Percentiles rank a stretch among this genome's conserved stretches.
Evolutionary conservation across 345 rosid genomes (phyloP).

Genomic region (Angophora floribunda): DNA sequence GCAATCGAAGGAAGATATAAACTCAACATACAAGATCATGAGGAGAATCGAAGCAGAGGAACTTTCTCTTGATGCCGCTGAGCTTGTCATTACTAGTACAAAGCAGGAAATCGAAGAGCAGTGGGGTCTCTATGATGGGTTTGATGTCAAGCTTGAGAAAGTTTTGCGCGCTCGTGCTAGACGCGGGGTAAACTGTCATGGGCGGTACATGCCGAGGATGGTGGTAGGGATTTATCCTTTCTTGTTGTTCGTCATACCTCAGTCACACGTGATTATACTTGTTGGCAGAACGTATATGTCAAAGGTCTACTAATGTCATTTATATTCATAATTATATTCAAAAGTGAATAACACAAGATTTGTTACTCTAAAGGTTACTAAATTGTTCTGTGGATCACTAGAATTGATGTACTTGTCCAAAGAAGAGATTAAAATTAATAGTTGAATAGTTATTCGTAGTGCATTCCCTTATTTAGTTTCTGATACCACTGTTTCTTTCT

Average conservation of each 20-base stretch:
- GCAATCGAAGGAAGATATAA: slow-evolving; percentile 84
- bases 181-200: slow-evolving; percentile 90
- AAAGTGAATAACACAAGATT: not conserved
- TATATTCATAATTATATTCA: not conserved
- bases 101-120: slow-evolving; percentile 95
- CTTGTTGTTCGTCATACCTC: not conserved
- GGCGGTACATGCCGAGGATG: slow-evolving; percentile 97
- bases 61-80: slow-evolving; percentile 91
- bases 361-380: not conserved
- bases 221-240: slow-evolving; percentile 31
- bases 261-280: not conserved
- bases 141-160: slow-evolving; percentile 94
- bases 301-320: not conserved
- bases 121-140: slow-evolving; percentile 99
- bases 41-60: slow-evolving; percentile 95
- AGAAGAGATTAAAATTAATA: not conserved
- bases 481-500: not conserved
- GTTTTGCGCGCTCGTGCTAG: slow-evolving; percentile 89
- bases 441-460: not conserved
- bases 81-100: slow-evolving; percentile 94
- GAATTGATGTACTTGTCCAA: not conserved
- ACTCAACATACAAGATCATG: slow-evolving; percentile 85
- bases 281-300: not conserved
- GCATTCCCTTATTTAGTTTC: not conserved
- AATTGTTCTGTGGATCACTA: not conserved